These are phyloP conservation scores for Emydomyces testavorans DNA, from an alignment of 2,329 filamentous ascomycete species.

Conservation along the genomic window DNA sequence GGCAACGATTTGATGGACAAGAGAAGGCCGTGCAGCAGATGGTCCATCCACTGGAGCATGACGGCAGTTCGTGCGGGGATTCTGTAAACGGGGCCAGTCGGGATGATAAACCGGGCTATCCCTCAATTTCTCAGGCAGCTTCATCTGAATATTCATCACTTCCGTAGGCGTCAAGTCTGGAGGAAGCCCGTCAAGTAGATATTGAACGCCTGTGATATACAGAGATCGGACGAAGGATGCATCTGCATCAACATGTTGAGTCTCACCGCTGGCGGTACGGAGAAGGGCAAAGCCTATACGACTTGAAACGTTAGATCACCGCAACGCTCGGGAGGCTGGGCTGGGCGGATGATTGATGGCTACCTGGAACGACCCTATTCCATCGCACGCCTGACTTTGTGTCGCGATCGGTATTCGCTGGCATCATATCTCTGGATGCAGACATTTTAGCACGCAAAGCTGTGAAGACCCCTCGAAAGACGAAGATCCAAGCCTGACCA, in stretches of 20 bases:
- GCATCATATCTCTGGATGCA: too few species aligned
- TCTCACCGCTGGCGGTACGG: slow-evolving; percentile 28
- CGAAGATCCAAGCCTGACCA: too few species aligned
- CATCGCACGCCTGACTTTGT: slow-evolving; percentile 4
- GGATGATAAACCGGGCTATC: neutral
- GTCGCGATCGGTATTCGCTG: neutral
- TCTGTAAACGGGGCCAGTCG: neutral
- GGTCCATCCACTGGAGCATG: slow-evolving; percentile 6
- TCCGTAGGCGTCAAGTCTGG: slow-evolving; percentile 20
- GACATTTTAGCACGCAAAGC: too few species aligned
- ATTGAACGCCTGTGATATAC: slow-evolving; percentile 30
- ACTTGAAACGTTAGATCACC: neutral
- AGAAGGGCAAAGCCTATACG: slow-evolving; percentile 27
- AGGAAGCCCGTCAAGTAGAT: slow-evolving; percentile 29
- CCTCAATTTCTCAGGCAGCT: neutral
- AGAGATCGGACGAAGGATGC: slow-evolving; percentile 26
- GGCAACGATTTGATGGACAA: slow-evolving; percentile 50
- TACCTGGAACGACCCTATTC: slow-evolving; percentile 29
- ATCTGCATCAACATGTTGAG: slow-evolving; percentile 25
- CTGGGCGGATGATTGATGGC: neutral
- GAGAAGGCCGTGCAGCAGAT: slow-evolving; percentile 27
- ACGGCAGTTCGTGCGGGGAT: neutral
- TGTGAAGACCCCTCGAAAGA: too few species aligned
- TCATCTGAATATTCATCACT: neutral
- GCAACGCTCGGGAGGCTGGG: neutral